Percentiles rank a stretch among this genome's conserved stretches.
phyloP scores from a whole-genome alignment of 139 green algal species.

The Chlorella sp. region DNA sequence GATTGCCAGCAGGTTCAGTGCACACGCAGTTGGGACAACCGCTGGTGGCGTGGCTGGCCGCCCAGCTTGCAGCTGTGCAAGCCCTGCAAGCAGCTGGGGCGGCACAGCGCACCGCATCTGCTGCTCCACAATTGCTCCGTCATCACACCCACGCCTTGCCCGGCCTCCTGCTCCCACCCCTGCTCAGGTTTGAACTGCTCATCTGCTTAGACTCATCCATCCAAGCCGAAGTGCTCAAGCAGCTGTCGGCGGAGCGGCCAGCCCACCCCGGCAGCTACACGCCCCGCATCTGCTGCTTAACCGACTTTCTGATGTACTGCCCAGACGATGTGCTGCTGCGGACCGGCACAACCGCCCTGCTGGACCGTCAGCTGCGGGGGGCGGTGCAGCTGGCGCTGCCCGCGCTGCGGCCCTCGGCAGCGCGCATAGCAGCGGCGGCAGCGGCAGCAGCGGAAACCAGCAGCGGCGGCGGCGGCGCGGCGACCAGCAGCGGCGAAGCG shows the following conservation, averaged over 20 bases:
- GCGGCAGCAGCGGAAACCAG: background rate
- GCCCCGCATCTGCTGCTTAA: background rate
- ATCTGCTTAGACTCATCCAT: constrained; percentile 24
- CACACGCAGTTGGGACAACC: no score
- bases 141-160: no score
- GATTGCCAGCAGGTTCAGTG: no score
- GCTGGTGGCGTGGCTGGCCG: no score
- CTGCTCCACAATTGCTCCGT: background rate
- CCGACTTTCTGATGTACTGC: constrained; percentile 31
- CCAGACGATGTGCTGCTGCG: constrained; percentile 6
- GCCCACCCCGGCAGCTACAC: background rate
- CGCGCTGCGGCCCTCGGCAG: constrained; percentile 4
- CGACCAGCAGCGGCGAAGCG: background rate
- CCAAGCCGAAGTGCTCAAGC: background rate
- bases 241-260: background rate
- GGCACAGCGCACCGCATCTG: no score
- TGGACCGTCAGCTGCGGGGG: constrained; percentile 24
- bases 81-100: no score
- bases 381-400: constrained; percentile 20
- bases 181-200: constrained; percentile 14
- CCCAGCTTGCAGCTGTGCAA: no score
- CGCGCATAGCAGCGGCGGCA: background rate
- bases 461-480: background rate
- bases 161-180: background rate
- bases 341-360: background rate